Evolutionary conservation across 306 rosid species (phyloP), one percentile per base, ranked within the genome.

Genomic region (Lablab purpureus): DNA sequence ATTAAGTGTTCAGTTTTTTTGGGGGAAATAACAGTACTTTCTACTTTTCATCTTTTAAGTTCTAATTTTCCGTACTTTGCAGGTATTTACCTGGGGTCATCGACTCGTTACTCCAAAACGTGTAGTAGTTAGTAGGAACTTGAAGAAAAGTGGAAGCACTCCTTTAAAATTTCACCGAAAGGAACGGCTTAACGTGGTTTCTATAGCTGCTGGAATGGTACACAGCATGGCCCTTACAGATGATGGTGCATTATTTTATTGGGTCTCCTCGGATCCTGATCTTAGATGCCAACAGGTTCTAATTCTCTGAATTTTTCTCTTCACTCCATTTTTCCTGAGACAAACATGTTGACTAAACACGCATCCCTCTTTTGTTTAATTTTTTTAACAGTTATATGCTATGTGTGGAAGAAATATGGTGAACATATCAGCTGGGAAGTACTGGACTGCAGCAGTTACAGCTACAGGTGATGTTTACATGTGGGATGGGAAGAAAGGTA

Each of bases 41-140:
- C 49, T 60, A 18, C 22, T 17, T 82, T 82, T 72, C 76, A 58
- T 60, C 58, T 54, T 40, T 71, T 60, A 34, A 27, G 47, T 64
- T 79, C 47, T 59, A 71, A 28, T 63, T 83, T 40, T 45, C 73
- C 66, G 15, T 58, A 63, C 83, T 85, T 65, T 66, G 80, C 87
- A 95, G 99, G 99, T 93, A 28, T 92, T 86, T 87, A 92, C 99
- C 72, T 95, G 99, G 98, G 99, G 99, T 76, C 94, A 95, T 89
- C 90, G 93, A 55, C 95, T 90, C 74, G 99, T 95, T 67, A 92
- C 94, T 30, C 97, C 99, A 28, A 90, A 82, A 80, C 98, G 99
- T 65, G 97, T 93, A 32, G 90, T 93, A 17, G 79, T 95, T 49
- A 80, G 88, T 80, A 92, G 97, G 88, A 92, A 88, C 87, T 89